These are phyloP conservation scores for Fusarium sp. DNA, from an alignment of 2,329 filamentous ascomycete species.

Conservation along the genomic window DNA sequence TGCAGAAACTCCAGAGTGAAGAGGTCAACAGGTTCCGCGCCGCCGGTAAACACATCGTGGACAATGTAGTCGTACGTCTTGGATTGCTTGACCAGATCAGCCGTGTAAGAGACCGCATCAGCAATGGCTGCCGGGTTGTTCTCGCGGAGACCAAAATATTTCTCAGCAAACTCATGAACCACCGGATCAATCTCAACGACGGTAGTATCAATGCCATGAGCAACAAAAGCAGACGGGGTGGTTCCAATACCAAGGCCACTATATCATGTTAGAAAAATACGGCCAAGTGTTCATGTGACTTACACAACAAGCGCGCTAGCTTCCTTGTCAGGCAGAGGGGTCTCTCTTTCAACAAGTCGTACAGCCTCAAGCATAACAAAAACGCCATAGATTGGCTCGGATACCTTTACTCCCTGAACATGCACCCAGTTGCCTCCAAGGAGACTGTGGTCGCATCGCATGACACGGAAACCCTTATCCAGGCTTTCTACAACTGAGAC, in stretches of 20 bases:
- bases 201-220: conserved; percentile 90
- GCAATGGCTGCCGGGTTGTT: conserved; percentile 83
- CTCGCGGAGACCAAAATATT: conserved; percentile 81
- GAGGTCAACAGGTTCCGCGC: conserved; percentile 86
- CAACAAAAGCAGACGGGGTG: conserved; percentile 83
- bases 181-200: conserved; percentile 94
- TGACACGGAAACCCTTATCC: conserved; percentile 75
- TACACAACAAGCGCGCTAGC: conserved; percentile 87
- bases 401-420: conserved; percentile 62
- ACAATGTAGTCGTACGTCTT: conserved; percentile 87
- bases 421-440: conserved; percentile 90
- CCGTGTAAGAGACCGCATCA: conserved; percentile 79
- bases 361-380: conserved; percentile 96
- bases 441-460: conserved; percentile 94
- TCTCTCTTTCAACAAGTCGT: conserved; percentile 73
- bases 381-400: conserved; percentile 93
- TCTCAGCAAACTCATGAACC: conserved; percentile 81
- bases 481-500: conserved; percentile 86
- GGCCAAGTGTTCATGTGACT: conserved; percentile 47
- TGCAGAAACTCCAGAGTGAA: conserved; percentile 88
- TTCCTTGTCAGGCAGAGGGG: conserved; percentile 65
- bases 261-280: conserved; percentile 12
- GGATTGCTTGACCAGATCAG: conserved; percentile 53
- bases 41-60: conserved; percentile 97
- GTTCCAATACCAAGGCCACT: conserved; percentile 94